These are phyloP conservation scores for Colletotrichum trifolii DNA, from an alignment of 2,329 filamentous ascomycete species.

Conservation along the genomic window DNA sequence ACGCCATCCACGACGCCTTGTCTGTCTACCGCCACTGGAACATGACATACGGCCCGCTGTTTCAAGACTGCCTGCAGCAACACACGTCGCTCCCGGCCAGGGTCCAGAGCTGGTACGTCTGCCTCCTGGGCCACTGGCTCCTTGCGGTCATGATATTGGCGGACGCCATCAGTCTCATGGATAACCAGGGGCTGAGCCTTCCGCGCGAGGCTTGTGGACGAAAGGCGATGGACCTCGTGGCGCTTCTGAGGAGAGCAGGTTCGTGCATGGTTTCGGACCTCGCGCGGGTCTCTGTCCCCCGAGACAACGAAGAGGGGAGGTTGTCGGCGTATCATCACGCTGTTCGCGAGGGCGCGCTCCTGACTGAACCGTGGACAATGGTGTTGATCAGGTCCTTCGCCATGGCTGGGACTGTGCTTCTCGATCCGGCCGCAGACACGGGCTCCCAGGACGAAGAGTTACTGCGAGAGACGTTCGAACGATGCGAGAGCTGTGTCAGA, in stretches of 20 bases:
- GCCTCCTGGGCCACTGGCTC: constrained; percentile 68
- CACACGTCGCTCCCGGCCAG: constrained; percentile 62
- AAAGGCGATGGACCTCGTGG: constrained; percentile 46
- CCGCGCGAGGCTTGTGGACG: constrained; percentile 43
- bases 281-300: constrained; percentile 55
- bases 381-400: constrained; percentile 65
- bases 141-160: constrained; percentile 65
- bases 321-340: constrained; percentile 62
- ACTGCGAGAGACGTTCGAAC: constrained; percentile 10
- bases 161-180: constrained; percentile 63
- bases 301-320: constrained; percentile 15
- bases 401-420: constrained; percentile 53
- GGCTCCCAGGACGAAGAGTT: rapidly evolving
- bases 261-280: constrained; percentile 60
- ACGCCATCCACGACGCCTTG: constrained; percentile 58
- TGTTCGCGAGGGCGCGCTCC: constrained; percentile 63
- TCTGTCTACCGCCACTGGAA: constrained; percentile 67
- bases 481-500: constrained; percentile 61
- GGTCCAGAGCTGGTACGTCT: constrained; percentile 70
- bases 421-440: constrained; percentile 45
- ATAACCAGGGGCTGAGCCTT: constrained; percentile 48
- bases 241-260: constrained; percentile 55
- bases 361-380: constrained; percentile 70
- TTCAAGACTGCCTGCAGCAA: constrained; percentile 60
- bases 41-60: constrained; percentile 60